Base-by-base conservation (phyloP, 2,329 filamentous ascomycete species). In the Hymenoscyphus infarciens region DNA sequence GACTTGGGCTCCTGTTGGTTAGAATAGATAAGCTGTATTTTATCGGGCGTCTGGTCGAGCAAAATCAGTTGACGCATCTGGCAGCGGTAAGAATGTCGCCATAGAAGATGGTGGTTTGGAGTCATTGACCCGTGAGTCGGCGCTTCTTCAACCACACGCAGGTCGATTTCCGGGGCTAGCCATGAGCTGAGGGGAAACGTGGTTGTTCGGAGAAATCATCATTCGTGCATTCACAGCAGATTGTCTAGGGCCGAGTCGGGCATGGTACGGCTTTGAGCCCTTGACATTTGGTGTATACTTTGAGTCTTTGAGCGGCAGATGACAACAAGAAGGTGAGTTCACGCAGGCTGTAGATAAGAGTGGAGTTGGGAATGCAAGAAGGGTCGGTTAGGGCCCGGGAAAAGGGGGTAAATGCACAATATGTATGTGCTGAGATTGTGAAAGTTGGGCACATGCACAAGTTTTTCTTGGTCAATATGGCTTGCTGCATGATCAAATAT, bases 401-500 rank as follows among this genome's bases (percentile, higher is more conserved):
- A 49, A 49, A 49, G n/a, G 42, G 19, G 42, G 42, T 49, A 49
- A 49, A 49, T 25, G 42, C 42, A 49, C 42, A 49, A 22, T 22
- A 49, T 35, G 33, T 1, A 10, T 35, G n/a, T 22, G n/a, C n/a
- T 49, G 42, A 22, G 5, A 22, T 49, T 49, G 42, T 49, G 39
- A 7, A 19, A 16, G n/a, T 16, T n/a, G 15, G 39, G 42, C 42
- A 49, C n/a, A 22, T 49, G 42, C 42, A 11, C 42, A 22, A 49
- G 10, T 15, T 42, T n/a, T 42, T 8, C 39, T n/a, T 42, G n/a
- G 39, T 19, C 15, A 49, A 22, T 22, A 49, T 49, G 42, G 42
- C n/a, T 49, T 49, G 42, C n/a, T 49, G 42, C 42, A 49, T 49
- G 42, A 49, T 22, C 42, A 10, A 49, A 49, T 49, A 49, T 49